Base-by-base conservation (phyloP, 768 basidiomycete genomes). In the Pleurotus platypus region DNA sequence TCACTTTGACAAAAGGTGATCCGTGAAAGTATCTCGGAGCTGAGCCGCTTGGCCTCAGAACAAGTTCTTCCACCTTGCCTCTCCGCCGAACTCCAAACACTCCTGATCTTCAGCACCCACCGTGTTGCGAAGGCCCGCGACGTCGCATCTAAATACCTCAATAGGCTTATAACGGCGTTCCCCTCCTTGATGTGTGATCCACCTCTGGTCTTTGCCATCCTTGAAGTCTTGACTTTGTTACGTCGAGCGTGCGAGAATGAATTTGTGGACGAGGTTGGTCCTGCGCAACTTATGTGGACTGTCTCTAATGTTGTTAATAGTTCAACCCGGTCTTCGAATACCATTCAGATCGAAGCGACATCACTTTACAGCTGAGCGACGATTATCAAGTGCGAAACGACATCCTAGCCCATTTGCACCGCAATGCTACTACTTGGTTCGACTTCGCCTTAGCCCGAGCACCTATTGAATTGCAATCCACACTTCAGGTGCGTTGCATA, bases 111-210 rank as follows among this genome's bases (percentile, higher is more conserved):
- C 42, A 89, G 90, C 70, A 92, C 92, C 2, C 92, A 95, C 70
- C 84, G 92, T 26, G 83, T 92, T 57, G 76, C 82, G 30, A 91
- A 90, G 67, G 90, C 89, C 50, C 80, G 96, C 35, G 88, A 90
- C 35, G 78, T 94, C 27, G 91, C 95, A 1, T 79, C 86, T 42
- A 87, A 84, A 70, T 97, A 90, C 66, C 79, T 98, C 24, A 84
- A 93, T 70, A 82, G 86, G 39, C 75, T 98, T 40, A 87, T 98
- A 61, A 88, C 86, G 6, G 92, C 90, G 1, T 98, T 98, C 71
- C 94, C 97, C 1, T 94, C 94, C 12, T 75, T 99, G 49, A 90
- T 97, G 84, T 98, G 96, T 70, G 89, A 95, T 64, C 83, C 87
- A 3, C 79, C 86, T 8, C 79, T 98, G 11, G 90, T 98, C 5